A percentile compares a stretch with the other conserved stretches of the same genome.
These are phyloP conservation scores for Candida patagonica DNA, from an alignment of 805 yeast species.

Conservation along the genomic window DNA sequence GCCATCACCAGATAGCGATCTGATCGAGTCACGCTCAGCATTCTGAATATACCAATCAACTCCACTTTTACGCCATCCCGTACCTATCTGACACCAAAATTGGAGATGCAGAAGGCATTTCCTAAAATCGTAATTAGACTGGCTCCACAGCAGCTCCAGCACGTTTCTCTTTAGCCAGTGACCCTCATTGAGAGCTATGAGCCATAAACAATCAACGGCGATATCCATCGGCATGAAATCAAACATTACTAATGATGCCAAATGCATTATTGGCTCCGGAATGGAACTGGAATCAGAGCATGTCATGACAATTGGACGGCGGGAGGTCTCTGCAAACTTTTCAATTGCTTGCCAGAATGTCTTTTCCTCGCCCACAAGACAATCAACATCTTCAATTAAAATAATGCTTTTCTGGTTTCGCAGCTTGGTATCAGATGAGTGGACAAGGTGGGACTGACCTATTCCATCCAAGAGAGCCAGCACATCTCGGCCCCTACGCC, in stretches of 20 bases:
- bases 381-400: conserved; percentile 78
- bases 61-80: conserved; percentile 26
- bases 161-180: conserved; percentile 19
- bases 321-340: conserved; percentile 47
- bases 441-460: conserved; percentile 76
- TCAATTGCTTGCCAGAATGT: conserved; percentile 71
- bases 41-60: conserved; percentile 25
- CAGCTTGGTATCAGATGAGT: conserved; percentile 19
- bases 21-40: conserved; percentile 9
- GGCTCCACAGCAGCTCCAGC: conserved; percentile 16
- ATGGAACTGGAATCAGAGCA: conserved; percentile 29
- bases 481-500: conserved; percentile 65
- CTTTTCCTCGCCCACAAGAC: conserved; percentile 65
- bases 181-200: conserved; percentile 30
- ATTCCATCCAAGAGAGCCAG: conserved; percentile 59
- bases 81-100: conserved; percentile 30
- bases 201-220: conserved; percentile 22
- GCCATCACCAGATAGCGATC: not conserved
- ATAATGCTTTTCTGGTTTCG: conserved; percentile 48
- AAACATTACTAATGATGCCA: conserved; percentile 27
- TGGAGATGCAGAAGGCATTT: conserved; percentile 23
- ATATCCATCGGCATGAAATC: conserved; percentile 20
- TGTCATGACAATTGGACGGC: conserved; percentile 64
- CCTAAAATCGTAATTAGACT: conserved; percentile 23
- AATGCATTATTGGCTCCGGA: conserved; percentile 32